Evolutionary conservation across 1,284 basidiomycete genomes (phyloP), one percentile per base, ranked within the genome.

Genomic region (Paramarasmius palmivorus): DNA sequence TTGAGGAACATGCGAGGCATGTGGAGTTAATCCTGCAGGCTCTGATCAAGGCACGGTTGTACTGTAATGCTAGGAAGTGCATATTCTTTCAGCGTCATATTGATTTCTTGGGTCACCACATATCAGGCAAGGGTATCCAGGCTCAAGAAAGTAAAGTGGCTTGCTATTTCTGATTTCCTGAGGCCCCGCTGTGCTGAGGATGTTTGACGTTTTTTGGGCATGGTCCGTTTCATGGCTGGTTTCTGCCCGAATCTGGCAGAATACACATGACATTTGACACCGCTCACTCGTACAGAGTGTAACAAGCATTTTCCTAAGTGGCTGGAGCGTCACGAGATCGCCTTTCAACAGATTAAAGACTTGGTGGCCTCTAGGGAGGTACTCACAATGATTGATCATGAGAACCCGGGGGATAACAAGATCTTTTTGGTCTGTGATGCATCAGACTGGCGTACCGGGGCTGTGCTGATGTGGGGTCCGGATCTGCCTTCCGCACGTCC

Each of bases 351-450:
- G 1, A 70, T 73, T 37, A 78, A 79, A 44, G 0, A n/a, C 0
- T 57, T 77, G 0, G 66, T 69, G 1, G 48, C 52, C 1, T 58
- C 54, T 29, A 42, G 47, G 0, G 64, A 65, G 2, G 67, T 65
- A 55, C 56, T 69, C 10, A 71, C 68, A 0, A 63, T 60, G 0
- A 70, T 68, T 25, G 62, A 73, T 50, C 71, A 76, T 44, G 52
- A 70, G 0, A 57, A 70, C 17, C 53, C 60, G 0, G 60, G 61
- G 3, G 40, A 60, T 0, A 68, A 75, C 32, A 52, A 64, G 0
- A 71, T 76, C 4, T 77, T 71, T 49, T 49, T 77, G 0, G 72
- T 69, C 0, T 65, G 61, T 0, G 69, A 78, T 51, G 71, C 72
- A 0, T 70, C 65, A 5, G 62, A 74, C 2, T 40, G 42, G 0